Base-by-base conservation (phyloP, 768 basidiomycete genomes). In the Kondoa subrosea region DNA sequence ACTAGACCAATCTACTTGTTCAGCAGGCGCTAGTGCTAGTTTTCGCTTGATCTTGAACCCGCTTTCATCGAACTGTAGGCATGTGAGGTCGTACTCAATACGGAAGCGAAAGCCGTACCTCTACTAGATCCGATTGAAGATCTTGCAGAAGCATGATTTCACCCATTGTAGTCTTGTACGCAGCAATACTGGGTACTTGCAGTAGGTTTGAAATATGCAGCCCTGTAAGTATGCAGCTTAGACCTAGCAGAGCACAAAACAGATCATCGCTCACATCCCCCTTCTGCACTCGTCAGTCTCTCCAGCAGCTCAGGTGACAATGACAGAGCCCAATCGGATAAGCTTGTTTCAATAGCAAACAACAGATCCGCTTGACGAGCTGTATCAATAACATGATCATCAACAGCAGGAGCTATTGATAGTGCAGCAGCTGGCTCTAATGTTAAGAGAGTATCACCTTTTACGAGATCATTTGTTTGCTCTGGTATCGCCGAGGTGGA, bases 41-140 rank as follows among this genome's bases (percentile, higher is more conserved):
- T 29, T 34, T 15, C 73, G 62, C 1, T 40, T 33, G 17, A 73
- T 56, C 68, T 70, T 67, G 60, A 68, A 73, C 2, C 71, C 73
- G 1, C 67, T 40, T 1, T 68, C 71, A 30, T 71, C 70, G 30
- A 73, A 25, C 72, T 73, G 66, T n/a, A 34, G 3, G 14, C 21
- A 8, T 65, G 29, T 30, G 8, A 60, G 58, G 8, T 4, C 12
- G 25, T 25, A 30, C n/a, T 25, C 14, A 25, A 30, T 26, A 4
- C 4, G 4, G 58, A 26, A 25, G 26, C 4, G n/a, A 25, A n/a
- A 25, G 26, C 15, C 67, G 34, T 34, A 68, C 68, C 29, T 68
- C 32, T 29, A 68, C 17, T 2, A 40, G 25, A 8, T 67, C 66
- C 3, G 68, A 68, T 3, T 4, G 21, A 3, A 16, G 29, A 1